These are phyloP conservation scores for Dimargaris verticillata DNA, from an alignment of 192 early-diverging fungal species.

Conservation along the genomic window DNA sequence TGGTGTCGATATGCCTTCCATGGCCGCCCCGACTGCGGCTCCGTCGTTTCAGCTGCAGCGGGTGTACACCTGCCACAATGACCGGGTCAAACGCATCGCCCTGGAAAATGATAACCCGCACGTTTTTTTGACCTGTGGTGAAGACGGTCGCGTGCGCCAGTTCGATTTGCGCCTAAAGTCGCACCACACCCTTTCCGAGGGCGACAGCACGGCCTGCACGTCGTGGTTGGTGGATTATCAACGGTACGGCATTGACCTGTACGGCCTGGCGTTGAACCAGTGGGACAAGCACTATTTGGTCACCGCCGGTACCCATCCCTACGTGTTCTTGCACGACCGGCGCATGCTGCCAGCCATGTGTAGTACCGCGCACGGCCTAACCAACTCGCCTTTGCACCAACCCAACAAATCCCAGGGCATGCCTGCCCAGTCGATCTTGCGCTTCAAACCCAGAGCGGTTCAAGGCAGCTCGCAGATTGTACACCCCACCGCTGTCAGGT, in stretches of 20 bases:
- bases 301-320: slow-evolving; percentile 31
- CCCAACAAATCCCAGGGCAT: background rate
- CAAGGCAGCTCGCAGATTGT: slow-evolving; percentile 12
- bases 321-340: slow-evolving; percentile 11
- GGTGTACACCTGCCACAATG: slow-evolving; percentile 31
- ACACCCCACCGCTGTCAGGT: slow-evolving; percentile 20
- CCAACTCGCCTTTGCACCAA: too few species aligned
- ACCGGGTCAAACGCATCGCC: slow-evolving; percentile 31
- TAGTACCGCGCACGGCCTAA: too few species aligned
- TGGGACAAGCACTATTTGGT: slow-evolving; percentile 34
- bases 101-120: slow-evolving; percentile 25
- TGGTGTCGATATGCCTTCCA: background rate
- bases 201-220: background rate
- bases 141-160: slow-evolving; percentile 38
- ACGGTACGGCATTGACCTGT: slow-evolving; percentile 23
- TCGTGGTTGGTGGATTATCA: slow-evolving; percentile 30
- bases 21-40: background rate
- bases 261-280: slow-evolving; percentile 31
- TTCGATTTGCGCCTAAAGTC: slow-evolving; percentile 34
- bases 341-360: slow-evolving; percentile 24
- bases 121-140: slow-evolving; percentile 38
- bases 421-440: background rate
- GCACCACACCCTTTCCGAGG: slow-evolving; percentile 6
- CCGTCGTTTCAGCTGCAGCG: slow-evolving; percentile 18
- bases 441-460: slow-evolving; percentile 13